Evolutionary conservation across 2,329 filamentous ascomycete genomes (phyloP), one percentile per base, ranked within the genome.

Genomic region (Paracorniculantispora psalliotae): DNA sequence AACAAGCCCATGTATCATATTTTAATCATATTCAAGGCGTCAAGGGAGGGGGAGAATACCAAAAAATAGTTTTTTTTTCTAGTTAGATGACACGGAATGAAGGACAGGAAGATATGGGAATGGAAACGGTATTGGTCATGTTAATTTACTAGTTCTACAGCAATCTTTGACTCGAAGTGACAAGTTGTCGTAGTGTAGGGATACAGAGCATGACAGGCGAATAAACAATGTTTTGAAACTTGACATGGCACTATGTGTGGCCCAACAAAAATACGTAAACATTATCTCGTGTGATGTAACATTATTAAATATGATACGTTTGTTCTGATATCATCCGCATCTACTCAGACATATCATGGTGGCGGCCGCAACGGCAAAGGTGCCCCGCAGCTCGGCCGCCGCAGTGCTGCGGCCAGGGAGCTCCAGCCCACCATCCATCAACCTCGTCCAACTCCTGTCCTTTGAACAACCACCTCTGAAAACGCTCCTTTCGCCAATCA

Each of bases 1-100:
- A 46, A 41, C 19, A 57, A n/a, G n/a, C n/a, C n/a, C n/a, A 15
- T 51, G 61, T 54, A 60, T 52, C 50, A 53, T 57, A 57, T 48
- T 44, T 59, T 23, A 35, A 35, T 50, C 55, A 51, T 58, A 44
- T 58, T 48, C n/a, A 51, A 43, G 37, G 55, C 47, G 47, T 26
- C 49, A 8, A 26, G 55, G 47, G 25, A 21, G n/a, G n/a, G n/a
- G n/a, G n/a, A 30, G n/a, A 51, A 43, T 43, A 46, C 53, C 37
- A 58, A 51, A 33, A n/a, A 23, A 23, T 28, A 3, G 28, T 43
- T 50, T 49, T 49, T 33, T 51, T 44, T 26, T 8, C 7, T 21
- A 49, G 15, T 37, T 26, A 8, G 25, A 37, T 47, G 21, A 28
- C 21, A 39, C 23, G 54, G n/a, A 26, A 49, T 37, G 15, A 41